Conservation (phyloP, 2,329 filamentous ascomycete species). For the Colletotrichum orchidophilum region DNA sequence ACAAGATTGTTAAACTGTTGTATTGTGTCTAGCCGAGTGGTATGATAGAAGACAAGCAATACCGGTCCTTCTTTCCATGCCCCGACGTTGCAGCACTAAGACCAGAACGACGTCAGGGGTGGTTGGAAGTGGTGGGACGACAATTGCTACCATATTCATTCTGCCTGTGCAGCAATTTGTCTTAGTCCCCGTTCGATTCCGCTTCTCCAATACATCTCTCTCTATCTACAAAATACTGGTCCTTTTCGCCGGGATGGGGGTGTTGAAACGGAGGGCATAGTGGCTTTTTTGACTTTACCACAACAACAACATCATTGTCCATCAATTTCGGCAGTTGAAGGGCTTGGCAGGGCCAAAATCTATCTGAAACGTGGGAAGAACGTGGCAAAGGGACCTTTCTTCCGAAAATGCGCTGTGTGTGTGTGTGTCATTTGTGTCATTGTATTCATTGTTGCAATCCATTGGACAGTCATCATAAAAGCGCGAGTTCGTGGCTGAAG, state of each 20-base stretch:
- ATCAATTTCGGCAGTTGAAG: background rate
- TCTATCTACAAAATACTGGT: background rate
- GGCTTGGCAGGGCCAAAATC: background rate
- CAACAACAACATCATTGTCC: background rate
- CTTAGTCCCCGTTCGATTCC: background rate
- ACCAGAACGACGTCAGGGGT: background rate
- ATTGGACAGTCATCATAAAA: background rate
- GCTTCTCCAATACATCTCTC: background rate
- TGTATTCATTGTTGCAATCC: background rate
- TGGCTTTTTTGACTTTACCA: background rate
- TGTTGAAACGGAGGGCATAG: background rate
- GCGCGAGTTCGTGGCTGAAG: background rate
- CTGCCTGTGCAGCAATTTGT: background rate
- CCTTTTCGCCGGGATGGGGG: background rate
- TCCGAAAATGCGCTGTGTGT: background rate
- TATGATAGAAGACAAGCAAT: background rate
- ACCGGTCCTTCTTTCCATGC: background rate
- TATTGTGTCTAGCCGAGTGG: background rate
- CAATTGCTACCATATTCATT: background rate
- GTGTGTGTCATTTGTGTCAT: background rate
- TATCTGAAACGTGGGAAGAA: conserved; percentile 6
- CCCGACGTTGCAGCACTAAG: background rate
- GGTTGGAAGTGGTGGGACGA: background rate
- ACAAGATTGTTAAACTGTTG: background rate
- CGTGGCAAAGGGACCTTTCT: background rate